Evolutionary conservation across 768 basidiomycete genomes (phyloP), one percentile per base, ranked within the genome.

Genomic region (Daedaleopsis sinensis): DNA sequence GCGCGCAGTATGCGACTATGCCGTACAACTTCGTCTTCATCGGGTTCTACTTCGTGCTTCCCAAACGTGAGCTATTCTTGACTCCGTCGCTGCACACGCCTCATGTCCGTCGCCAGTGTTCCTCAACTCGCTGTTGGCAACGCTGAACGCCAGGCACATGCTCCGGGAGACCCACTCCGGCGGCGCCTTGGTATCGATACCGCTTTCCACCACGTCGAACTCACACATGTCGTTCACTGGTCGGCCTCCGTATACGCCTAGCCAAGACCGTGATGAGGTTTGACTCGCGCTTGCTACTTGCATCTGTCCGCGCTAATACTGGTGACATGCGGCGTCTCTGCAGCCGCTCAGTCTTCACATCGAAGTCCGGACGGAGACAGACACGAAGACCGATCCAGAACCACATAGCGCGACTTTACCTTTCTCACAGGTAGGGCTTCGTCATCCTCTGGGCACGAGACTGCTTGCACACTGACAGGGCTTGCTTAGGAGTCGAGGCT

Each of bases 1-100:
- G 18, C 36, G 13, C 21, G 16, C 55, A 71, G 70, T 71, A 68
- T 48, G 67, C 65, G 6, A 66, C 54, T 6, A 67, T 70, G 67
- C 69, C 68, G 3, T 43, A 50, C 50, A 67, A 68, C 48, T 65
- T 62, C 51, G 52, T 71, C 27, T 71, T 66, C 58, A 63, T 67
- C 56, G 70, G 65, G 4, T 54, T 71, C n/a, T 69, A 68, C 55
- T 65, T 67, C 50, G 52, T 57, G 1, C 57, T 71, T 36, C 65
- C 68, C 13, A 70, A 70, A 36, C 53, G 70, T 71, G 42, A 52
- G 70, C 46, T n/a, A 15, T 53, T 2, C 32, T 55, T 27, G n/a
- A 12, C 36, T 9, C n/a, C 42, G 6, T 7, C 16, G n/a, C 56
- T 49, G n/a, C 56, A 54, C 50, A 44, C n/a, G 24, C 18, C 52